Percentiles rank a stretch among this genome's conserved stretches.
Conservation (phyloP, 208 protist species). For the Trypanosoma mega region DNA sequence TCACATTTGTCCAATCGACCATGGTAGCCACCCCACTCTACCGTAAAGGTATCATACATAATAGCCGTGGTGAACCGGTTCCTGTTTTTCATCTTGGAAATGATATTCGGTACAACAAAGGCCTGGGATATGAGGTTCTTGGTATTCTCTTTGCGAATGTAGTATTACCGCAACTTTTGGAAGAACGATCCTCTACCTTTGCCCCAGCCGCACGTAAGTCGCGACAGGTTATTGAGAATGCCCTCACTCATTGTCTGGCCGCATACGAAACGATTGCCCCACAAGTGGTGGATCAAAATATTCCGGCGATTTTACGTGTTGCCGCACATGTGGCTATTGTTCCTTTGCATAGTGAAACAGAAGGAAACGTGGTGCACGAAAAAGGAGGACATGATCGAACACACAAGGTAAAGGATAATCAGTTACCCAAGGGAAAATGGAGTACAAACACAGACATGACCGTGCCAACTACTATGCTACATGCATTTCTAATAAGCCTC, state of each 20-base stretch:
- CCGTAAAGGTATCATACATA: background rate
- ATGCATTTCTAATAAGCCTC: constrained; percentile 55
- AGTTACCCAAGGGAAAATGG: too few species aligned
- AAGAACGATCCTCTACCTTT: background rate
- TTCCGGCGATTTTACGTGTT: constrained; percentile 72
- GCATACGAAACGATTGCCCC: constrained; percentile 87
- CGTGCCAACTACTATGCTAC: constrained; percentile 23
- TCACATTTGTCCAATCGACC: constrained; percentile 49
- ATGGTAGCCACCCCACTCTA: too few species aligned
- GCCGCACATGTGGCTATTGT: constrained; percentile 37
- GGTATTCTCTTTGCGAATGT: constrained; percentile 84
- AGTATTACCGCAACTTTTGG: constrained; percentile 67
- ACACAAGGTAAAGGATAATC: too few species aligned
- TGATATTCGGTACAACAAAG: constrained; percentile 87
- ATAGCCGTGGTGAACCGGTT: background rate
- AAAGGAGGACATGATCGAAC: too few species aligned
- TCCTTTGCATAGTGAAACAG: too few species aligned
- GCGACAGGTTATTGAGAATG: constrained; percentile 22
- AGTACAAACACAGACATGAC: background rate
- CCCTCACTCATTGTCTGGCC: constrained; percentile 67
- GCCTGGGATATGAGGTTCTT: constrained; percentile 83
- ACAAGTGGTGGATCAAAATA: constrained; percentile 82
- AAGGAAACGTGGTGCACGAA: too few species aligned
- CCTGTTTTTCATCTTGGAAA: constrained; percentile 54
- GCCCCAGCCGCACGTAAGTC: background rate